Base-by-base conservation (phyloP, 2,329 filamentous ascomycete species). In the Sclerotinia spermophila region DNA sequence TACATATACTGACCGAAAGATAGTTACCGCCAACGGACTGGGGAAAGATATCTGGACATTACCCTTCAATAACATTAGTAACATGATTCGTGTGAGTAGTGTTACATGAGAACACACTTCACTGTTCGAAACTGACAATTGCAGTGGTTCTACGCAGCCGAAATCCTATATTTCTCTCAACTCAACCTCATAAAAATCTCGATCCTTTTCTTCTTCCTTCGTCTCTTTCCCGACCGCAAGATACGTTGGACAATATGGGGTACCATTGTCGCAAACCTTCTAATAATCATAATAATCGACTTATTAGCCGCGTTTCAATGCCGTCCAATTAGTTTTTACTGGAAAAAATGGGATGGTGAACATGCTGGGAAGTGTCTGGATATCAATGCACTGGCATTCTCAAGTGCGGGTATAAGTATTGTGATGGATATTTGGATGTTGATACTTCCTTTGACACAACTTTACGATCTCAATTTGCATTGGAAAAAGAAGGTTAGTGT, bases 341-440 rank as follows among this genome's bases (percentile, higher is more conserved):
- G 87, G 87, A 80, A 77, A 0, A 79, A 79, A 44, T 89, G 86
- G 85, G 82, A 86, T 60, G 81, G 81, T 2, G 78, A 82, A 65
- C 80, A 82, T 55, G 5, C 76, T 0, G 86, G 86, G 0, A 78
- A 71, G 1, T 89, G 87, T 73, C 77, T 85, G 35, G 80, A 86
- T 72, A 79, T 84, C 72, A 86, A 85, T 71, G 78, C 79, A 3
- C 79, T 87, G 5, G 82, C 80, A 0, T 87, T 84, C 83, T 80
- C 82, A 48, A 84, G 85, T 40, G 86, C 86, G 0, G 82, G 77
- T 27, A 82, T 86, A 65, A 85, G 84, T 71, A 87, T 89, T 59
- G 78, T 78, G 0, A 78, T 86, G 27, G 86, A 89, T 71, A 24
- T 85, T 1, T 83, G 83, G 80, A 84, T 87, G 73, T 79, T 88